These are phyloP conservation scores for Morella rubra DNA, from an alignment of 306 rosid species.

Conservation along the genomic window DNA sequence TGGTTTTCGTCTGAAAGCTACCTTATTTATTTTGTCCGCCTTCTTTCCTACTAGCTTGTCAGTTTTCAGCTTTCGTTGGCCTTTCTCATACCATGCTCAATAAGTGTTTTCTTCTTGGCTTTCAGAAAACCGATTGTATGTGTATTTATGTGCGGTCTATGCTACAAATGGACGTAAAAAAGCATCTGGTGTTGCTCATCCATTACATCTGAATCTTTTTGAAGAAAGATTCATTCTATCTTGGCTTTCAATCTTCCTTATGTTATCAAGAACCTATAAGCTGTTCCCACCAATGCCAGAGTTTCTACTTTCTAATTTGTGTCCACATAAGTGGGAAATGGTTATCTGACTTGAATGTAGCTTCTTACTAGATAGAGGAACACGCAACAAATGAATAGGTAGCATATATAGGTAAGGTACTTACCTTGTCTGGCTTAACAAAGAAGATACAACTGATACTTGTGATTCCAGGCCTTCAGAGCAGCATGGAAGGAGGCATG, in stretches of 20 bases:
- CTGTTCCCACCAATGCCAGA: neutral
- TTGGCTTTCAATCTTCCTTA: neutral
- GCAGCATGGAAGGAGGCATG: conserved; percentile 48
- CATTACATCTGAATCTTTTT: neutral
- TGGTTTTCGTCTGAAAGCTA: neutral
- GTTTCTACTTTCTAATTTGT: neutral
- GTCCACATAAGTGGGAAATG: neutral
- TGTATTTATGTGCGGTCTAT: neutral
- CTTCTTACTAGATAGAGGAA: neutral
- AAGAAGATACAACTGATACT: neutral
- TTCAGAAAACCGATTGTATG: neutral
- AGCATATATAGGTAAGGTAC: neutral
- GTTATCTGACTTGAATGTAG: neutral
- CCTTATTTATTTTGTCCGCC: too few species aligned
- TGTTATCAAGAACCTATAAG: neutral
- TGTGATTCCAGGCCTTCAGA: conserved; percentile 42
- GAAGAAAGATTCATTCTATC: neutral
- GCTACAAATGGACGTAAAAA: neutral
- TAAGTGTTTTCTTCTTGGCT: neutral
- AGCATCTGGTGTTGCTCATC: neutral
- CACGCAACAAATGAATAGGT: neutral
- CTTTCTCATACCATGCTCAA: neutral
- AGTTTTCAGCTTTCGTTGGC: neutral
- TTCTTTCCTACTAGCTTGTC: neutral
- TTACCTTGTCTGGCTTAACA: neutral